These are phyloP conservation scores for Hordeum marinum DNA, from an alignment of 176 grass and related monocot genomes.

Conservation along the genomic window DNA sequence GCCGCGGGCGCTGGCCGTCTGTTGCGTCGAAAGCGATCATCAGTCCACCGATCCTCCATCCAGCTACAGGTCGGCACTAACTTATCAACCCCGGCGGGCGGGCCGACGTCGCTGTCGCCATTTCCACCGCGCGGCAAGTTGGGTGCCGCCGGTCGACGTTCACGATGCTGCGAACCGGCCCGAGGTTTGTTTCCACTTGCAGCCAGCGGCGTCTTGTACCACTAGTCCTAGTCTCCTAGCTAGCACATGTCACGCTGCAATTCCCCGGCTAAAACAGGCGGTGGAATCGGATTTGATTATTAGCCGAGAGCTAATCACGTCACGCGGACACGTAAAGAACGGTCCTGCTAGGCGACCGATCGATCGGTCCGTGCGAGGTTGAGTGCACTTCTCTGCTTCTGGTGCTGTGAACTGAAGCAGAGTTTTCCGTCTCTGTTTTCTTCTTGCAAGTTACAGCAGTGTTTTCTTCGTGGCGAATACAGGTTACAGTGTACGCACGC, in stretches of 20 bases:
- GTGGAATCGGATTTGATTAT: not conserved
- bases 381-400: not conserved
- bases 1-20: not conserved
- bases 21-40: conserved; percentile 35
- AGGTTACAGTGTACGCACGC: conserved; percentile 28
- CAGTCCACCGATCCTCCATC: not conserved
- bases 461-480: not conserved
- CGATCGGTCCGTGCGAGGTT: not conserved
- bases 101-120: conserved; percentile 32
- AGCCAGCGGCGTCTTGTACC: not conserved
- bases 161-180: conserved; percentile 38
- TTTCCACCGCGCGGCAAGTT: conserved; percentile 30
- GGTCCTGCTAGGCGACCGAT: not conserved
- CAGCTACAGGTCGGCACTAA: conserved; percentile 33
- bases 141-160: conserved; percentile 45
- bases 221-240: not conserved
- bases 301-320: not conserved
- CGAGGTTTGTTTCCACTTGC: conserved; percentile 27
- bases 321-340: not conserved
- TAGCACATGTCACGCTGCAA: not conserved
- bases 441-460: not conserved
- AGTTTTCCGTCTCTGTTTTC: not conserved
- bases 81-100: conserved; percentile 18
- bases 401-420: not conserved
- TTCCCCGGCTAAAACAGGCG: not conserved